Evolutionary conservation across 768 basidiomycete genomes (phyloP).

Genomic region (Mycena olivaceomarginata): DNA sequence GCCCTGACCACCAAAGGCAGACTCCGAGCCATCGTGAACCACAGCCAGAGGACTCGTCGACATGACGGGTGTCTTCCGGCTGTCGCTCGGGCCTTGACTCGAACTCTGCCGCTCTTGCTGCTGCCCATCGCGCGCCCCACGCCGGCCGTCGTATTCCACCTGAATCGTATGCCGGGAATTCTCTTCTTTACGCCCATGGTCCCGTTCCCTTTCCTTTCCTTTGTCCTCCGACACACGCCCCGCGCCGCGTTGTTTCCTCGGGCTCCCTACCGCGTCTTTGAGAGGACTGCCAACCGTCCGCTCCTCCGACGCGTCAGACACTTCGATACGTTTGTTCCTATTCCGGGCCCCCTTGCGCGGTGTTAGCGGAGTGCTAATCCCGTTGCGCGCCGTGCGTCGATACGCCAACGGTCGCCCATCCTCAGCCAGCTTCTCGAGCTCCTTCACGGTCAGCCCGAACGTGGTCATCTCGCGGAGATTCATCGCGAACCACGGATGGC

Average conservation of each 20-base stretch:
- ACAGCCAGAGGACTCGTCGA: conserved; percentile 9
- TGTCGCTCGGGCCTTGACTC: conserved; percentile 16
- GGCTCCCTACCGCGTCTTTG: conserved; percentile 36
- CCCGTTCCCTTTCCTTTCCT: conserved; percentile 37
- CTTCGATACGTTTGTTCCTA: conserved; percentile 26
- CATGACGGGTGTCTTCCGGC: conserved; percentile 18
- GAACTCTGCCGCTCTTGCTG: conserved; percentile 29
- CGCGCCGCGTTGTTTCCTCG: conserved; percentile 31
- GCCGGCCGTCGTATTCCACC: conserved; percentile 87
- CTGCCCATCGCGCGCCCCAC: conserved; percentile 33
- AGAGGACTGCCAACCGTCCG: background rate
- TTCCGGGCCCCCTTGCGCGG: conserved; percentile 8
- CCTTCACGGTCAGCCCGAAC: conserved; percentile 84
- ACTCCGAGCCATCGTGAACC: conserved; percentile 11
- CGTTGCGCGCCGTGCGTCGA: conserved; percentile 35
- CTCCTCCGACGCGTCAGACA: conserved; percentile 48
- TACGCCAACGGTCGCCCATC: conserved; percentile 89
- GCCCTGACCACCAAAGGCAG: background rate
- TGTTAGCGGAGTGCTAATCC: background rate
- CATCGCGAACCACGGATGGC: conserved; percentile 88
- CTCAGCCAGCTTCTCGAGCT: conserved; percentile 87
- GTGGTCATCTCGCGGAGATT: conserved; percentile 63
- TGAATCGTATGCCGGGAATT: conserved; percentile 93
- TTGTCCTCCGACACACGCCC: conserved; percentile 19
- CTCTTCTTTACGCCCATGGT: conserved; percentile 5